Evolutionary conservation across 352 stramenopile genomes (phyloP).

Genomic region (Phytophthora agathidicida): DNA sequence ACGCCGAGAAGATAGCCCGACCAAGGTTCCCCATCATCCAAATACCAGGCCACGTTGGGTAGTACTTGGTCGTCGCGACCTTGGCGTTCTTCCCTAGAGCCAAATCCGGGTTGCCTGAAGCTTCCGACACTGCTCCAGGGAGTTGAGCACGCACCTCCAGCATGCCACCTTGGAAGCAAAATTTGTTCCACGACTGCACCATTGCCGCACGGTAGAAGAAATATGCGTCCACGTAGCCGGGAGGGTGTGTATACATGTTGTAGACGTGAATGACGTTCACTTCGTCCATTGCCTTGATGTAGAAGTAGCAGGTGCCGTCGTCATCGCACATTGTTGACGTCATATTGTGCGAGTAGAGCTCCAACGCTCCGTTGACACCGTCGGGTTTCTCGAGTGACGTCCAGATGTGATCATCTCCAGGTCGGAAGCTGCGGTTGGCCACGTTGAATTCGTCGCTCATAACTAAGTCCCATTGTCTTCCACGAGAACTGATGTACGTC

Average conservation of each 20-base stretch:
- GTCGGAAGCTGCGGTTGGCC: conserved; percentile 68
- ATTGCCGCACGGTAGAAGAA: conserved; percentile 75
- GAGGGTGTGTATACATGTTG: conserved; percentile 56
- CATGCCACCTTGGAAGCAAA: conserved; percentile 93
- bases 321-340: conserved; percentile 50
- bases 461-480: conserved; percentile 58
- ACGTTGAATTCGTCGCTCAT: conserved; percentile 80
- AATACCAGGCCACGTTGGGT: conserved; percentile 89
- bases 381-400: conserved; percentile 67
- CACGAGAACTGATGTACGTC: conserved; percentile 48
- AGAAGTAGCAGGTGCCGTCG: conserved; percentile 48
- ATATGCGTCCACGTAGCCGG: conserved; percentile 27
- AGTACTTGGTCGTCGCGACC: conserved; percentile 38
- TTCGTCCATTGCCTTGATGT: conserved; percentile 46
- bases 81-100: conserved; percentile 26
- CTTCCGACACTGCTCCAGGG: conserved; percentile 67
- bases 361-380: conserved; percentile 85
- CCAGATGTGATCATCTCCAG: conserved; percentile 91
- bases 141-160: conserved; percentile 90
- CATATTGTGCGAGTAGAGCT: conserved; percentile 92
- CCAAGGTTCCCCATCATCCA: conserved; percentile 95
- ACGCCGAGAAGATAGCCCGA: conserved; percentile 89
- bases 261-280: conserved; percentile 55
- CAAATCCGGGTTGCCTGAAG: conserved; percentile 49
- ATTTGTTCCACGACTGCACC: conserved; percentile 94